A percentile compares a stretch with the other conserved stretches of the same genome.
Conservation (phyloP, 805 yeast genomes). For the Candida peoriensis region DNA sequence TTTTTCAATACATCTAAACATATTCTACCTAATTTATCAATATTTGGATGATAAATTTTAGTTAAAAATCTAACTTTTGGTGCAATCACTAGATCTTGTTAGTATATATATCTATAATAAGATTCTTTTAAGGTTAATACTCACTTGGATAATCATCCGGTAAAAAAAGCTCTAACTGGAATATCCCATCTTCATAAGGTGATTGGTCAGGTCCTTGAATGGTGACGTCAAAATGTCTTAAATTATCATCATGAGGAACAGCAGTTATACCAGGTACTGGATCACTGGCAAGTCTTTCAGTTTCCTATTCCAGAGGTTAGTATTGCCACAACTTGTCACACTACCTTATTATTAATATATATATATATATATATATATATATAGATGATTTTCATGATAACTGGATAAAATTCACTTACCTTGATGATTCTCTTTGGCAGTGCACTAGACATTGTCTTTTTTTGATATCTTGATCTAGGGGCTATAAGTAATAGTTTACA, state of each 20-base stretch:
- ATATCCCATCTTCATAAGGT: slow-evolving; percentile 84
- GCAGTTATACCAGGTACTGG: slow-evolving; percentile 97
- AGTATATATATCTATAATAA: not conserved
- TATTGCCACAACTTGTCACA: slow-evolving; percentile 1
- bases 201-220: slow-evolving; percentile 89
- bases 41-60: slow-evolving; percentile 93
- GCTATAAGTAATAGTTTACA: too few relatives aligned
- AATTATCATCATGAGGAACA: slow-evolving; percentile 87
- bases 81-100: slow-evolving; percentile 59
- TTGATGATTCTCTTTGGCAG: slow-evolving; percentile 91
- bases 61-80: slow-evolving; percentile 94
- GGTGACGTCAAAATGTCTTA: slow-evolving; percentile 87
- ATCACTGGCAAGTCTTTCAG: slow-evolving; percentile 85
- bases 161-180: slow-evolving; percentile 77
- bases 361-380: not conserved
- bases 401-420: slow-evolving; percentile 43
- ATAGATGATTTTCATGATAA: too few relatives aligned
- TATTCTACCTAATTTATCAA: slow-evolving; percentile 90
- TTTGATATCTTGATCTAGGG: not conserved
- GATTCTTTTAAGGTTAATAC: slow-evolving; percentile 4
- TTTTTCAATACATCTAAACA: slow-evolving; percentile 92
- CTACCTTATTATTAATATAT: not conserved
- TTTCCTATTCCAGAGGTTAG: slow-evolving; percentile 47
- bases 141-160: slow-evolving; percentile 94
- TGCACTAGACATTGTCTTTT: slow-evolving; percentile 11